phyloP scores from a whole-genome alignment of 2,329 filamentous ascomycete genomes.

The Xylaria sp. region DNA sequence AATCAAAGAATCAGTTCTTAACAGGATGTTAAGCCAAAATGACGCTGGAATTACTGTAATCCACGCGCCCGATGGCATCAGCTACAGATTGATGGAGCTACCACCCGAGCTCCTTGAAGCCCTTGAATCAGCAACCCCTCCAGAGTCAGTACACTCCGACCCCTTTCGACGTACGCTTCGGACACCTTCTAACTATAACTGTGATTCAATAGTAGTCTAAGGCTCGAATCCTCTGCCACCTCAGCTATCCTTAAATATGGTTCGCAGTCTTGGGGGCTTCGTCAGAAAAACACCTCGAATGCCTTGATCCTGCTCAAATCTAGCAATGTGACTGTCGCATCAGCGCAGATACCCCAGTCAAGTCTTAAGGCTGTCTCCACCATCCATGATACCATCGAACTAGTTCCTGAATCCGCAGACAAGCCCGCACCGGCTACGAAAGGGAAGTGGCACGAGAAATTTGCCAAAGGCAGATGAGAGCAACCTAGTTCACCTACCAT shows the following conservation, averaged over 20 bases:
- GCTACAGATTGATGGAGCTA: slow-evolving; percentile 71
- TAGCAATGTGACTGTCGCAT: slow-evolving; percentile 32
- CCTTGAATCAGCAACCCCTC: slow-evolving; percentile 64
- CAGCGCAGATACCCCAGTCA: slow-evolving; percentile 45
- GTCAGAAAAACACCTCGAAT: slow-evolving; percentile 75
- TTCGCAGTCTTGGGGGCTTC: slow-evolving; percentile 65
- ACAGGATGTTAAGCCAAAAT: slow-evolving; percentile 58
- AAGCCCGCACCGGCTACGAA: slow-evolving; percentile 48
- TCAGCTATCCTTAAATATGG: slow-evolving; percentile 64
- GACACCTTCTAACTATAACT: slow-evolving; percentile 3
- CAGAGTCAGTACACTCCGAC: slow-evolving; percentile 56
- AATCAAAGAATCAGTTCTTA: background rate
- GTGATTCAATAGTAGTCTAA: slow-evolving; percentile 53
- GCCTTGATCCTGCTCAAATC: slow-evolving; percentile 66
- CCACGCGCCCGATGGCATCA: slow-evolving; percentile 59
- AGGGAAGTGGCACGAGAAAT: slow-evolving; percentile 71
- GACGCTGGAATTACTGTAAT: slow-evolving; percentile 60
- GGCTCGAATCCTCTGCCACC: slow-evolving; percentile 60
- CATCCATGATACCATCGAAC: slow-evolving; percentile 70
- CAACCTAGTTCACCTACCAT: background rate
- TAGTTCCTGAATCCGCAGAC: slow-evolving; percentile 57
- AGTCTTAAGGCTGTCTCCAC: slow-evolving; percentile 63
- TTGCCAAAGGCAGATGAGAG: slow-evolving; percentile 58
- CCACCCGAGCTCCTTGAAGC: slow-evolving; percentile 66
- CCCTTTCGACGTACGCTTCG: background rate